Conservation (phyloP, 805 yeast species). For the Saccharomycopsis sp. region DNA sequence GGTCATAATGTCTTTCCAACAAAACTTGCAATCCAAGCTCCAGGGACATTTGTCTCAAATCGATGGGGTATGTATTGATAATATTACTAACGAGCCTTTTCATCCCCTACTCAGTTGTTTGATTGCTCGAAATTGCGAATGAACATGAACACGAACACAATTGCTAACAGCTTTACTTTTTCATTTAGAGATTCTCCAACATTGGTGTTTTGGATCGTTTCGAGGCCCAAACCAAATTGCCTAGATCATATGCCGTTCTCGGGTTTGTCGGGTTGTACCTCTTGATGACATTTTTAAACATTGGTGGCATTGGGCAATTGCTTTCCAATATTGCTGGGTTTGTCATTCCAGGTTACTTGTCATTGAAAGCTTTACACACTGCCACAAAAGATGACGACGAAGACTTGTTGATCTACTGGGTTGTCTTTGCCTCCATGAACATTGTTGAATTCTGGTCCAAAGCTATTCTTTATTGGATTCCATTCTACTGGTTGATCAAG, state of each 20-base stretch:
- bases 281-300: constrained; percentile 72
- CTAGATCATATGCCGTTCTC: constrained; percentile 78
- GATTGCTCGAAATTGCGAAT: neutral
- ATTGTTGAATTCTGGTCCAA: constrained; percentile 94
- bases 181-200: constrained; percentile 25
- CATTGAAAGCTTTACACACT: constrained; percentile 77
- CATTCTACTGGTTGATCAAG: constrained; percentile 93
- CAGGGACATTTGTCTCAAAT: constrained; percentile 21
- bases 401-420: constrained; percentile 92
- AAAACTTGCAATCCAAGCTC: constrained; percentile 9
- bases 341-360: constrained; percentile 81
- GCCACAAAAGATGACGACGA: constrained; percentile 66
- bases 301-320: constrained; percentile 93
- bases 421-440: constrained; percentile 87
- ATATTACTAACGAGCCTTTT: no score
- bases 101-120: neutral
- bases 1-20: constrained; percentile 16
- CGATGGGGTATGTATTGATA: constrained; percentile 20
- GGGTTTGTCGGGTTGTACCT: constrained; percentile 61
- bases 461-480: constrained; percentile 89
- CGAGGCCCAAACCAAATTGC: constrained; percentile 42
- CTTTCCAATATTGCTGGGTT: constrained; percentile 89
- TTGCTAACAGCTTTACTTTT: constrained; percentile 13
- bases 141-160: neutral
- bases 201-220: constrained; percentile 31